Evolutionary conservation across 179 eudicot genomes (phyloP), one percentile per base, ranked within the genome.

Genomic region (Drosera spatulata): DNA sequence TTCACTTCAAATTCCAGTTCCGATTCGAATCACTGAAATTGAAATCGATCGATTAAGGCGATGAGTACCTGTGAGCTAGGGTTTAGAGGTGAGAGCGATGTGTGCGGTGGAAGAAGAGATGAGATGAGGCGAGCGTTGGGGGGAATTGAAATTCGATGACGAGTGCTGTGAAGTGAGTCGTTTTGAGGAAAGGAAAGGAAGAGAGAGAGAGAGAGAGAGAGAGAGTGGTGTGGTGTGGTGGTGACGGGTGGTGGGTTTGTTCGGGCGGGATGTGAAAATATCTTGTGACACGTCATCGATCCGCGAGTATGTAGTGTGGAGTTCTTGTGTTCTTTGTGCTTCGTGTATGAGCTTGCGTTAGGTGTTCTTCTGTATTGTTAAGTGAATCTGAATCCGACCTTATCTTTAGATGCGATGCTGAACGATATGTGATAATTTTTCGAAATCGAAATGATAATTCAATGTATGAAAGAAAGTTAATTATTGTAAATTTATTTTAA

Each of bases 181-280:
- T 48, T 7, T 38, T 33, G 56, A 53, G 39, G 62, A 39, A 6
- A 10, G 7, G 49, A 46, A 22, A 22, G 33, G 33, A 22, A 22
- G 33, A 22, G 33, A 22, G 33, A 22, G 33, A 22, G 33, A 22
- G 33, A 22, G 33, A 22, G 33, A 22, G 33, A 22, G 33, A 22
- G 33, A 22, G 33, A 22, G 33, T 22, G 33, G 33, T 22, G 33
- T 22, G 33, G 33, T 22, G 33, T 22, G 33, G 33, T 22, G 33
- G 33, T 22, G 33, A 22, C 33, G 33, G 33, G 33, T 22, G 33
- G 1, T 22, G 33, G 49, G 7, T 46, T 46, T 7, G 57, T 69
- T 69, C 63, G 38, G 73, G 73, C 73, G 73, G 73, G 68, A 69
- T 58, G 45, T 39, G 49, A 53, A 53, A 39, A 45, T 53, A 14